A percentile compares a stretch with the other conserved stretches of the same genome.
These are phyloP conservation scores for Mycena pura DNA, from an alignment of 768 basidiomycete genomes.

Conservation along the genomic window DNA sequence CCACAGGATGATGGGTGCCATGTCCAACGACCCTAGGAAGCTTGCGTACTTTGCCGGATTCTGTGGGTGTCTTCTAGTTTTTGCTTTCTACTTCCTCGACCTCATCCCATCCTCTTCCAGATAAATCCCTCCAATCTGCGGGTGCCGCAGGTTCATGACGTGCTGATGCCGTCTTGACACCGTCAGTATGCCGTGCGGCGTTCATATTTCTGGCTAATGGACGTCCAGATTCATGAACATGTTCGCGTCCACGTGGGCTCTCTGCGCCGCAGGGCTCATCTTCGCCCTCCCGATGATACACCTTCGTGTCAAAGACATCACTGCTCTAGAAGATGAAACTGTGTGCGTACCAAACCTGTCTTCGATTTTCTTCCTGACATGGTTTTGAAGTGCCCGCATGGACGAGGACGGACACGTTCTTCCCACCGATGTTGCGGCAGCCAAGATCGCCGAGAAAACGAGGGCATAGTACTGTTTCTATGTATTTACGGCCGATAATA, in stretches of 20 bases:
- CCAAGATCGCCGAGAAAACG: slow-evolving; percentile 4
- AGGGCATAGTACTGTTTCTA: not conserved
- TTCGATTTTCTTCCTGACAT: not conserved
- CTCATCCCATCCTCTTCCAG: slow-evolving; percentile 38
- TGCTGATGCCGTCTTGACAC: slow-evolving; percentile 64
- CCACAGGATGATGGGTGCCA: slow-evolving; percentile 86
- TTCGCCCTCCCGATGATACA: slow-evolving; percentile 64
- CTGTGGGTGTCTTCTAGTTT: slow-evolving; percentile 63
- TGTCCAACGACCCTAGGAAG: slow-evolving; percentile 83
- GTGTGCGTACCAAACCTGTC: slow-evolving; percentile 46
- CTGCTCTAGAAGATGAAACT: slow-evolving; percentile 57
- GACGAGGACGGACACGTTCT: slow-evolving; percentile 47
- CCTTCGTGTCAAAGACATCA: slow-evolving; percentile 57
- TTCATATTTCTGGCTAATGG: slow-evolving; percentile 24
- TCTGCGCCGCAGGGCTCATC: slow-evolving; percentile 54
- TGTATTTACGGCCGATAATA: slow-evolving; percentile 1
- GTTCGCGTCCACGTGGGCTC: slow-evolving; percentile 60
- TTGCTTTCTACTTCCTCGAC: not conserved
- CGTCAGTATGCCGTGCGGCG: slow-evolving; percentile 52
- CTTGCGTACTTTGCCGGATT: slow-evolving; percentile 84
- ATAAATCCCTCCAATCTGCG: slow-evolving; percentile 80
- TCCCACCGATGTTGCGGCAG: not conserved
- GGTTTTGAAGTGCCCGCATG: slow-evolving; percentile 44
- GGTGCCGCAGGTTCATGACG: slow-evolving; percentile 78
- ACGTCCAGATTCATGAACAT: slow-evolving; percentile 60